phyloP scores from a whole-genome alignment of 495 filamentous ascomycete species.

The Penicillium cinerascens region DNA sequence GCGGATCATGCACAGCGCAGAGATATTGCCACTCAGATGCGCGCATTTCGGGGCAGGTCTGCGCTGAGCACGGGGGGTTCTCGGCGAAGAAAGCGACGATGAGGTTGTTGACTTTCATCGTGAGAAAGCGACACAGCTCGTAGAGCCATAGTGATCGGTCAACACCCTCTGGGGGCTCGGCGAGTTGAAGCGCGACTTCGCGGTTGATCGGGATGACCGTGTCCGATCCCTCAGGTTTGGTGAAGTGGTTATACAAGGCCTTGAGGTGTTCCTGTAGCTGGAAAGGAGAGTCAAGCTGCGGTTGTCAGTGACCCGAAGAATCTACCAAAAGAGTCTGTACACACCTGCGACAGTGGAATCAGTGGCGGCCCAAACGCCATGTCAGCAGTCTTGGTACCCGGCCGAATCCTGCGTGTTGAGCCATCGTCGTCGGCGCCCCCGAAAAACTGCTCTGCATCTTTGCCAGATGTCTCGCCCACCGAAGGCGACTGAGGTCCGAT shows the following conservation, averaged over 20 bases:
- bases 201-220: slow-evolving; percentile 64
- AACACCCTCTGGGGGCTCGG: slow-evolving; percentile 72
- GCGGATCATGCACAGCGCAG: slow-evolving; percentile 93
- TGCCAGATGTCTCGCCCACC: slow-evolving; percentile 49
- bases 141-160: slow-evolving; percentile 93
- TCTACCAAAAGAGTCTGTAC: slow-evolving; percentile 12
- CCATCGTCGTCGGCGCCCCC: slow-evolving; percentile 56
- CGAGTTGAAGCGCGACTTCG: slow-evolving; percentile 66
- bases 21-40: slow-evolving; percentile 98
- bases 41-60: slow-evolving; percentile 96
- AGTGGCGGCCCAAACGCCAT: slow-evolving; percentile 91
- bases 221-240: slow-evolving; percentile 56
- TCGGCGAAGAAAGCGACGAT: slow-evolving; percentile 92
- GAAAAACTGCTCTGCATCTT: slow-evolving; percentile 33
- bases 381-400: slow-evolving; percentile 83
- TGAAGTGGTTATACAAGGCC: slow-evolving; percentile 79
- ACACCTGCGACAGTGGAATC: slow-evolving; percentile 76
- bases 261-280: slow-evolving; percentile 98
- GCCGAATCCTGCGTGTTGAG: slow-evolving; percentile 80
- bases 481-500: slow-evolving; percentile 79
- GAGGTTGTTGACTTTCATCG: slow-evolving; percentile 85
- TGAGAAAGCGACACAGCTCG: slow-evolving; percentile 92
- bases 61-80: slow-evolving; percentile 75
- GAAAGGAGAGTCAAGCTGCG: slow-evolving; percentile 87
- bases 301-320: slow-evolving; percentile 16